Base-by-base conservation (phyloP, 1,284 basidiomycete species). In the Spongispora temasekensis region DNA sequence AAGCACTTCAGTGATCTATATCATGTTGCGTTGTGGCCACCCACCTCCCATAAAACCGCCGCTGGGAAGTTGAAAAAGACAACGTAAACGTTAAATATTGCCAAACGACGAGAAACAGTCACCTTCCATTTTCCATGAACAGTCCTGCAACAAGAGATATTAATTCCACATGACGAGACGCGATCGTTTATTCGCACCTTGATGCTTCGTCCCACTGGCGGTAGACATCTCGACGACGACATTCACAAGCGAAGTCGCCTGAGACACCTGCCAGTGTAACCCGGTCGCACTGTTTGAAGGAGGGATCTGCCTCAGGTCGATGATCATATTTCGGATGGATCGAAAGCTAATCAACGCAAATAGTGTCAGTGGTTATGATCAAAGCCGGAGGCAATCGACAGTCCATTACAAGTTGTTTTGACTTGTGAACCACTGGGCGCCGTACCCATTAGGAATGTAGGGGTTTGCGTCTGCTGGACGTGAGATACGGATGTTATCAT, bases 241-340 rank as follows among this genome's bases (percentile, higher is more conserved):
- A 63, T 84, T 81, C 57, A 86, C 81, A 50, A 94, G 76, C 1
- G 88, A 89, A 0, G 91, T 93, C 1, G 88, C 84, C 69, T 93
- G 91, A 5, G 90, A 84, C 25, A 92, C 87, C 73, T 92, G 89
- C 85, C 90, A 91, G 63, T 93, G 89, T 37, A 91, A 77, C 30
- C 87, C 89, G 28, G 84, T 88, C 15, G 82, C 88, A 3, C 77
- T 66, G 17, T 75, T 76, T 6, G 77, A 70, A 0, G 84, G 74
- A 27, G 86, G 82, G 64, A 89, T 81, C 59, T 69, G 75, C 69
- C 59, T 78, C 72, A 81, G 63, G 65, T 83, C 82, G 64, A 83
- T 80, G 54, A 79, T 69, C 60, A 83, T 71, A 70, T 83, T 83
- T 37, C 81, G 76, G 28, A 82, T 76, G 8, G 81, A 78, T 51